Conservation (phyloP, 2,329 filamentous ascomycete species). For the Pestalotiopsis sp. region DNA sequence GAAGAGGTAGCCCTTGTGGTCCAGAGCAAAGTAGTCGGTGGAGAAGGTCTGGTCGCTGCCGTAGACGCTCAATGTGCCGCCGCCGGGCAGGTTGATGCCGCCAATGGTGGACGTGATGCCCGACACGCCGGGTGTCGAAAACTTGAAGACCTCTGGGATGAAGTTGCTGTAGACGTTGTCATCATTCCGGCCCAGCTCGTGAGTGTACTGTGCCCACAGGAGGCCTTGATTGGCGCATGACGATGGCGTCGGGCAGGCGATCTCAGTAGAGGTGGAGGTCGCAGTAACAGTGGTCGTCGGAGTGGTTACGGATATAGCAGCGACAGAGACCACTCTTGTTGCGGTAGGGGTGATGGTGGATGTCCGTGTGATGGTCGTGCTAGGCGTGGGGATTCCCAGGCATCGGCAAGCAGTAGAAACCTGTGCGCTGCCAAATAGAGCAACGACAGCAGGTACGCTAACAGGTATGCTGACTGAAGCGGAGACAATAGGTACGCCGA, state of each 20-base stretch:
- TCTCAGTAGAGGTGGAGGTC: neutral
- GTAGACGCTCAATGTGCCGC: neutral
- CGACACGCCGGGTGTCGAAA: neutral
- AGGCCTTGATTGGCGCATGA: neutral
- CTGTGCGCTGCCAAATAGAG: neutral
- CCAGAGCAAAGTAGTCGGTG: neutral
- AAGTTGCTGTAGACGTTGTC: neutral
- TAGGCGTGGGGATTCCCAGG: neutral
- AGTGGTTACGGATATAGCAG: neutral
- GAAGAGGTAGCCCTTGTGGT: constrained; percentile 7
- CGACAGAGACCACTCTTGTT: neutral
- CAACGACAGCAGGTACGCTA: neutral
- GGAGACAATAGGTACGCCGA: neutral
- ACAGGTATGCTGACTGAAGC: neutral
- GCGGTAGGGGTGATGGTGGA: neutral
- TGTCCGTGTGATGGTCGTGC: neutral
- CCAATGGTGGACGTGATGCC: neutral
- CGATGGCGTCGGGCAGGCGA: neutral
- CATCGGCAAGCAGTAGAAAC: neutral
- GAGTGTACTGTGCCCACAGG: neutral
- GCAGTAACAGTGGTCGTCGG: neutral
- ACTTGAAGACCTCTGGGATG: neutral
- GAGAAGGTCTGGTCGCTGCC: neutral
- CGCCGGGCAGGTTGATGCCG: neutral
- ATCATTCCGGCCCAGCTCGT: neutral